Conservation (phyloP, 176 grass and related monocot genomes). For the Neostapfia colusana region DNA sequence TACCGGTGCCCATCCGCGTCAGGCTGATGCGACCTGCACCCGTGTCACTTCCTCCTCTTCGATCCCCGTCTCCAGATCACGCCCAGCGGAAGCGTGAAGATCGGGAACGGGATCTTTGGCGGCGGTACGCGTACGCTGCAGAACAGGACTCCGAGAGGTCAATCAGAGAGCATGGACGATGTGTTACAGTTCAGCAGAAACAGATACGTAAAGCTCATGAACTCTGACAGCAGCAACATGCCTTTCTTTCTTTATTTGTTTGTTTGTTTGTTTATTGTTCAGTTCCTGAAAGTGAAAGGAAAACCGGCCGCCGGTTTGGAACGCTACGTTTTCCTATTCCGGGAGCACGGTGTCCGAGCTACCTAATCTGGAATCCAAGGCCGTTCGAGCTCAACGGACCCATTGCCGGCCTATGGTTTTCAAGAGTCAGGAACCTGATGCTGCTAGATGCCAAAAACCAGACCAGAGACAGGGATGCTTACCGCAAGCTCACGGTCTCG, state of each 20-base stretch:
- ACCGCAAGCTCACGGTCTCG: constrained; percentile 71
- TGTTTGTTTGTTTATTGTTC: no score
- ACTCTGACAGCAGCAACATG: no score
- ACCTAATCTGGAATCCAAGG: constrained; percentile 37
- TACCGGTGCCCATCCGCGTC: not conserved
- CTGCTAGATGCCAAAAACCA: not conserved
- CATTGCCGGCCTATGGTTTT: not conserved
- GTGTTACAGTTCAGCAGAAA: no score
- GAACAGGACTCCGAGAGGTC: no score
- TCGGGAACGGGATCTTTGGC: constrained; percentile 75
- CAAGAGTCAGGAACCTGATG: not conserved
- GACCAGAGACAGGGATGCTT: not conserved
- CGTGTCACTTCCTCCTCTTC: constrained; percentile 48
- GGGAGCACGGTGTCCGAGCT: not conserved
- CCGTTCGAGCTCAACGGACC: constrained; percentile 13
- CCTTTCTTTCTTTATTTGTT: no score
- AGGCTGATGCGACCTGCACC: not conserved
- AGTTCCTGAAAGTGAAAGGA: no score
- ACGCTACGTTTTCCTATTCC: no score
- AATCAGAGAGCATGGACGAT: no score
- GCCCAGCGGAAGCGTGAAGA: constrained; percentile 60
- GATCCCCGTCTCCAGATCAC: constrained; percentile 56
- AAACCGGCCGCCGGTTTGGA: not conserved
- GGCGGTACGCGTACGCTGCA: constrained; percentile 31
- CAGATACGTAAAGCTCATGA: no score